Conservation (phyloP, 148 eudicot genomes). For the Tetragonia tetragonoides region DNA sequence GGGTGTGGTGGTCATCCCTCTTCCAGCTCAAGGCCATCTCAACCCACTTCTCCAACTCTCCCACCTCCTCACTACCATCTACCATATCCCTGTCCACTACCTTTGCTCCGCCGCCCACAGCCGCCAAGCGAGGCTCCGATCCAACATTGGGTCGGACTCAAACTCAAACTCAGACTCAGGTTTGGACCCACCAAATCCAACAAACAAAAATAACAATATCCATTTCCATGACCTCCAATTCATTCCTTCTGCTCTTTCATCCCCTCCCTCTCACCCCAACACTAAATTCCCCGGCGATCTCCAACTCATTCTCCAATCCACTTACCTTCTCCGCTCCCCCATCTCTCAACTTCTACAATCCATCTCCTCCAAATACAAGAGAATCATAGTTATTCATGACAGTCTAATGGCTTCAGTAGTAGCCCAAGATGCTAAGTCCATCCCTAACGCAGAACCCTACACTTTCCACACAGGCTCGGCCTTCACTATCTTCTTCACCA, state of each 20-base stretch:
- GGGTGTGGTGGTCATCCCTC: constrained; percentile 49
- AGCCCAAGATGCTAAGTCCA: constrained; percentile 18
- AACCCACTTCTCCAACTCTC: constrained; percentile 69
- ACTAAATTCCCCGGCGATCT: not conserved
- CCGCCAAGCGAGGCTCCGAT: constrained; percentile 52
- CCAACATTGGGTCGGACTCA: constrained; percentile 3
- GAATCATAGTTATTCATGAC: constrained; percentile 26
- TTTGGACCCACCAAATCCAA: constrained; percentile 19
- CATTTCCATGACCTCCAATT: constrained; percentile 46
- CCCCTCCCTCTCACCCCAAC: not conserved
- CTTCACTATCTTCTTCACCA: constrained; percentile 8
- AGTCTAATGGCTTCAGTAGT: constrained; percentile 25
- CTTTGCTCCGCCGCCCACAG: constrained; percentile 39
- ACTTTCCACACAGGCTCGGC: constrained; percentile 17
- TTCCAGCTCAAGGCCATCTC: constrained; percentile 72
- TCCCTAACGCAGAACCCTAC: constrained; percentile 31
- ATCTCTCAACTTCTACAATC: constrained; percentile 15
- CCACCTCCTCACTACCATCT: constrained; percentile 35
- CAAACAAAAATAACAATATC: constrained; percentile 10
- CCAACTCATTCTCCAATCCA: not conserved
- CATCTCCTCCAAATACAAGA: constrained; percentile 12
- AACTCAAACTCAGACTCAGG: not conserved
- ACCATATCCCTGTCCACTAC: constrained; percentile 50
- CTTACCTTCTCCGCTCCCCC: constrained; percentile 15
- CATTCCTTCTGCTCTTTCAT: not conserved